Evolutionary conservation across 768 basidiomycete species (phyloP).

Genomic region (Lactarius sp.): DNA sequence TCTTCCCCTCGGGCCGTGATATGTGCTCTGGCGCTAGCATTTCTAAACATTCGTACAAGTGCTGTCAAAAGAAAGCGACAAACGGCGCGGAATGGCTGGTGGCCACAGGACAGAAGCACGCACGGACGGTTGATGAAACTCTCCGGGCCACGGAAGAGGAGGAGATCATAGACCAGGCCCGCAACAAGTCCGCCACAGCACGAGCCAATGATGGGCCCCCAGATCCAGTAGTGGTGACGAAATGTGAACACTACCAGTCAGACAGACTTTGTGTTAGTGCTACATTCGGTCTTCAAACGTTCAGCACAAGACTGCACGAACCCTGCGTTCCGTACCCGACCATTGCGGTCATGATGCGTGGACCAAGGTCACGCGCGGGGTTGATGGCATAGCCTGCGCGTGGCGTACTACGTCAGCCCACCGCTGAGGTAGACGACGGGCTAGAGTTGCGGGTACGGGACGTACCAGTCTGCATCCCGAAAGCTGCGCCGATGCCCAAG

Average conservation of each 20-base stretch:
- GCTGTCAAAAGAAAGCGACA: background rate
- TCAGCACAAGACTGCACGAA: constrained; percentile 5
- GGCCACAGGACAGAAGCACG: constrained; percentile 22
- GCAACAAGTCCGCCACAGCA: constrained; percentile 56
- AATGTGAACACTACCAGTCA: constrained; percentile 36
- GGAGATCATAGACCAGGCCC: constrained; percentile 51
- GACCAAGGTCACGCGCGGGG: constrained; percentile 69
- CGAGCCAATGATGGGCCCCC: constrained; percentile 58
- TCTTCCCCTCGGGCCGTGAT: background rate
- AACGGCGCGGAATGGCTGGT: no score
- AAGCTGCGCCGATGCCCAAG: constrained; percentile 49
- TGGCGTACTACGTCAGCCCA: background rate
- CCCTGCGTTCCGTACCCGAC: constrained; percentile 60
- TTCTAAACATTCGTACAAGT: background rate
- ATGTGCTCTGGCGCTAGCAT: background rate
- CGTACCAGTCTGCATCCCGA: constrained; percentile 55
- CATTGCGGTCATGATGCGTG: constrained; percentile 64
- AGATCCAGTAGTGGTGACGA: constrained; percentile 65
- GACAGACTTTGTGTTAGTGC: background rate
- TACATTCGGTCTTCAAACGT: background rate
- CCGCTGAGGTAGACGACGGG: background rate
- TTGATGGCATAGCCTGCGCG: constrained; percentile 53
- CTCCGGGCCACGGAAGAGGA: constrained; percentile 54
- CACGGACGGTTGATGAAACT: constrained; percentile 52
- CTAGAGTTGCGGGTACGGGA: background rate